Base-by-base conservation (phyloP, 129 eudicot species). In the Ambrosia trifida region DNA sequence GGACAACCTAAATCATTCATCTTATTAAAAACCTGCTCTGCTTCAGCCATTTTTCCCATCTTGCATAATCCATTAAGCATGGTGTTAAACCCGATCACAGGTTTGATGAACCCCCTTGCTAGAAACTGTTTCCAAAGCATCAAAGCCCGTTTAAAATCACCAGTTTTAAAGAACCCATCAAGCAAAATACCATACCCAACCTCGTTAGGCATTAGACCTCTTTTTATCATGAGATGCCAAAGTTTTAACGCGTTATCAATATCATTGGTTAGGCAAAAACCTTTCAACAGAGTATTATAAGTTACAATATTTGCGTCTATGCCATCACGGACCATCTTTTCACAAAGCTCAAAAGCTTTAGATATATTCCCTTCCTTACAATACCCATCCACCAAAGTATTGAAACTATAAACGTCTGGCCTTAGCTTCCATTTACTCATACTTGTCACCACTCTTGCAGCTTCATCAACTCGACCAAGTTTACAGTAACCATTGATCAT, bases 1-100 rank as follows among this genome's bases (percentile, higher is more conserved):
- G 93, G 78, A 76, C 85, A 87, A 38, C 89, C 89, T 20, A 78
- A 32, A 54, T 89, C 83, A 66, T 69, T 81, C 89, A 85, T 85
- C 82, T 77, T 84, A 13, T 74, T 66, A 68, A 94, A 80, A 58
- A 94, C 71, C 73, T 83, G 56, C 75, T 85, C 95, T 24, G 93
- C 92, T 77, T 85, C 91, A 68, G 28, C 71, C 81, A 94, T 87
- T 64, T 85, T 87, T 52, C 93, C 93, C 82, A 85, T 64, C 77
- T 89, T 89, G 79, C 97, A 87, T 50, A 94, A 72, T 65, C 98
- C 98, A 46, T 76, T 84, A 53, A 89, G 85, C 96, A 94, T 81
- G 31, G 83, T 85, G 62, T 94, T 89, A 80, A 78, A 87, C 64
- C 77, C 78, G 46, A 82, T 28, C 31, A 63, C 83, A 43, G 77